Evolutionary conservation across 352 stramenopile genomes (phyloP), one percentile per base, ranked within the genome.

Genomic region (Pythium angustatum): DNA sequence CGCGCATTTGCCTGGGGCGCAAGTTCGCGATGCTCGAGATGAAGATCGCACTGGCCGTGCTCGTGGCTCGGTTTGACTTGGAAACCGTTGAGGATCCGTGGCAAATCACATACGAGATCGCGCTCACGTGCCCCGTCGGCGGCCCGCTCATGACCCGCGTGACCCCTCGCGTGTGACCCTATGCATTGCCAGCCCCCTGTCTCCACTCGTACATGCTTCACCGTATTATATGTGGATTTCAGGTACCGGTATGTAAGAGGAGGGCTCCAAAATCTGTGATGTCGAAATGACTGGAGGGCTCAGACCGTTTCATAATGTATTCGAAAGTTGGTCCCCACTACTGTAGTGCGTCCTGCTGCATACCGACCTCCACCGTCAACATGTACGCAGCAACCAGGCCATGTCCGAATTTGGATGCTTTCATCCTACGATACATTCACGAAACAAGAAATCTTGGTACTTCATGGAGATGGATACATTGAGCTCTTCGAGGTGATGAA

Each of bases 21-120:
- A 73, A 76, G 45, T 78, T 87, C 17, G 79, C 79, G 27, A 71
- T 80, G 55, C 73, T 83, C 63, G 75, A 89, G 68, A 83, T 89
- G 59, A 89, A 87, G 64, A 62, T 86, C 27, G 65, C 77, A 14
- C 54, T 89, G 59, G 78, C 76, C 9, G 73, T 76, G 14, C 53
- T 87, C 1, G 71, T 78, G 40, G 79, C 74, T 54, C 76, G 80
- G 40, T 87, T 80, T 33, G 70, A 79, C 36, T 57, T 89, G 24
- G 69, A 67, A 56, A 85, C 68, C 0, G 64, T 86, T 2, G 62
- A 85, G 56, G 64, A 82, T 24, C 76, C 75, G 28, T 70, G 63
- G 65, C 62, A 59, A 10, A 56, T 85, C 55, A 84, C 75, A 56
- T 89, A 86, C 61, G 72, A 72, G 31, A 69, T 84, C 45, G 74